Base-by-base conservation (phyloP, 768 basidiomycete genomes). In the Rhizopogon sp. region DNA sequence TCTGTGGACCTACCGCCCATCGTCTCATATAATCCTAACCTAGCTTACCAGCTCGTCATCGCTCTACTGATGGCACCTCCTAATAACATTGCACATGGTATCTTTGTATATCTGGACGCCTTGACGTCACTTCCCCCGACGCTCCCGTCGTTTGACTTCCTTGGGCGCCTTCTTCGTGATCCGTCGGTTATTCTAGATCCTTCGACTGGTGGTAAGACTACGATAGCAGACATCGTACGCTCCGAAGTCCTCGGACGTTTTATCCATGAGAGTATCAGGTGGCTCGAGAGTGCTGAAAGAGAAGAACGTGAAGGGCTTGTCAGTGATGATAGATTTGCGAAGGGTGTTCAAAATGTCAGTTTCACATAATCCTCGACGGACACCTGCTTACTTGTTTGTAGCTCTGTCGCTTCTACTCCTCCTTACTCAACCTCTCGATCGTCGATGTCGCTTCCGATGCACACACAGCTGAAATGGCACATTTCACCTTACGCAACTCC, bases 381-480 rank as follows among this genome's bases (percentile, higher is more conserved):
- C 52, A 56, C 59, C 41, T 49, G 20, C 46, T 45, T 47, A 53
- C 14, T 33, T 22, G 22, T 44, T 17, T 58, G 0, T 60, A 90
- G 88, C 75, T 90, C 33, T 90, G 87, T 67, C 84, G 89, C 10
- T 91, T 91, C 68, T 91, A 84, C 66, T 72, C 72, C 56, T 84
- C 87, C 0, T 75, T 92, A 46, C 78, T 90, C 72, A 87, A 85
- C 64, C 74, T 81, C 7, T 70, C 70, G 47, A 79, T 90, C 62
- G 78, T 89, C 53, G 86, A 88, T 61, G 76, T 81, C 2, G 64
- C 70, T 6, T 75, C 74, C n/a, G 88, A 89, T 54, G 77, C 78
- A 7, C 88, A 92, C 63, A 80, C 84, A 0, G 79, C 85, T 5
- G 90, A 90, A 71, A 90, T 92, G 79, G 77, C 79, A 5, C 85